Percentiles rank a stretch among this genome's conserved stretches.
Conservation (phyloP, 2,329 filamentous ascomycete genomes). For the Colletotrichum phormii region DNA sequence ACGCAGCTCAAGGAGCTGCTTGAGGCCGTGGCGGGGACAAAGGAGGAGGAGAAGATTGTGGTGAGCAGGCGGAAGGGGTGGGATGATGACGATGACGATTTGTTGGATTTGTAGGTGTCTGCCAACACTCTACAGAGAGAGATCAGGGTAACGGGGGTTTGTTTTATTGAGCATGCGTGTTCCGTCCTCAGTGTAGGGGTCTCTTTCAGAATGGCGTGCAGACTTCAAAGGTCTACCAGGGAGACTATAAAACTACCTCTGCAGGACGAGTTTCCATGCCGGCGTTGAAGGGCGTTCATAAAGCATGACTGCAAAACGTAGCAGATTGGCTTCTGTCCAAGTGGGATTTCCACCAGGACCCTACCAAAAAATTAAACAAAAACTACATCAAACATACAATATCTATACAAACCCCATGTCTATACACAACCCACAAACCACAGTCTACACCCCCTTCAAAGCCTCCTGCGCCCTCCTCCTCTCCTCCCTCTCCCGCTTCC, state of each 20-base stretch:
- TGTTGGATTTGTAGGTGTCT: conserved; percentile 66
- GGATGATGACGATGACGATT: conserved; percentile 86
- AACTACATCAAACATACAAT: conserved; percentile 27
- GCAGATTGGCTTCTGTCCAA: conserved; percentile 23
- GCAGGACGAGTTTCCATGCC: background rate
- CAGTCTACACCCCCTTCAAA: background rate
- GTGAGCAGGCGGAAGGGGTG: conserved; percentile 85
- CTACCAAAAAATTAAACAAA: background rate
- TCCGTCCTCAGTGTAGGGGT: background rate
- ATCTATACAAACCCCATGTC: conserved; percentile 5
- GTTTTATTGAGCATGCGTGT: background rate
- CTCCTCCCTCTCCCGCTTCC: conserved; percentile 76
- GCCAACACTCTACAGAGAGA: conserved; percentile 1
- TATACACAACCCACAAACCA: background rate
- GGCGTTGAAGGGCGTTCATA: conserved; percentile 32
- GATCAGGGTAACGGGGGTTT: background rate
- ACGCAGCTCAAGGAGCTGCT: conserved; percentile 93
- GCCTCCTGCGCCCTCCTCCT: conserved; percentile 72
- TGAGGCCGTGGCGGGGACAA: conserved; percentile 83
- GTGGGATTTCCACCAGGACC: conserved; percentile 3
- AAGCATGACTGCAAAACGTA: conserved; percentile 25
- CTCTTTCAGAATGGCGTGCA: background rate
- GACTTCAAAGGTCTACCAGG: background rate
- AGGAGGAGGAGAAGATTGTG: conserved; percentile 86
- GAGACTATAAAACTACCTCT: background rate